Conservation (phyloP, 495 filamentous ascomycete species). For the Talaromyces proteolyticus region DNA sequence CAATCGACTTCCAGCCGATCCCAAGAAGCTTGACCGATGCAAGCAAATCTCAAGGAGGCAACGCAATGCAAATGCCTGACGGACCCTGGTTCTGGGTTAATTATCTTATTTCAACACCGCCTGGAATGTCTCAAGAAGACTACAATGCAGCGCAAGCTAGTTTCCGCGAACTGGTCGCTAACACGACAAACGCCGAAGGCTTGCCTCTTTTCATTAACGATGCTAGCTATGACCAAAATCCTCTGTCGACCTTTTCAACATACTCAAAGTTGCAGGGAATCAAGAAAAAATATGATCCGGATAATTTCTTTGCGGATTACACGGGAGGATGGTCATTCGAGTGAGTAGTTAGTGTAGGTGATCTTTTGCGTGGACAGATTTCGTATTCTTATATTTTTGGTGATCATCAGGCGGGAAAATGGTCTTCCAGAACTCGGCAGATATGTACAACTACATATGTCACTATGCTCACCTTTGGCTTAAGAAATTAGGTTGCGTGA, state of each 20-base stretch:
- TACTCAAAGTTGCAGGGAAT: background rate
- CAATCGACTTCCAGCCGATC: slow-evolving; percentile 27
- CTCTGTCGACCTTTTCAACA: background rate
- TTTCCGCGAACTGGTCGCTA: background rate
- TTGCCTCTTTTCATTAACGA: background rate
- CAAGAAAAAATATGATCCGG: background rate
- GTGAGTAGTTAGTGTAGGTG: background rate
- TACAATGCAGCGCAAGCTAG: slow-evolving; percentile 23
- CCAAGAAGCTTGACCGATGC: slow-evolving; percentile 26
- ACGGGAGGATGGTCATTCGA: background rate
- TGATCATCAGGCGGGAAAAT: no score
- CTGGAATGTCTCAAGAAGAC: slow-evolving; percentile 16
- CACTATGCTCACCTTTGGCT: no score
- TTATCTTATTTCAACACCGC: slow-evolving; percentile 19
- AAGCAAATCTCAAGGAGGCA: slow-evolving; percentile 26
- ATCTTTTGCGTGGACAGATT: background rate
- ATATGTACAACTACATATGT: no score
- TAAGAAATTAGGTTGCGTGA: no score
- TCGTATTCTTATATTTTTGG: no score
- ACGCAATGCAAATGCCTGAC: slow-evolving; percentile 33
- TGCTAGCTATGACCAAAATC: background rate
- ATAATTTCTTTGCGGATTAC: background rate
- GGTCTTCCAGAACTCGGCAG: no score
- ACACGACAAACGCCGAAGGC: background rate
- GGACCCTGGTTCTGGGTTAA: slow-evolving; percentile 29